Percentiles rank a stretch among this genome's conserved stretches.
Conservation (phyloP, 306 rosid genomes). For the Trichosanthes truncata region DNA sequence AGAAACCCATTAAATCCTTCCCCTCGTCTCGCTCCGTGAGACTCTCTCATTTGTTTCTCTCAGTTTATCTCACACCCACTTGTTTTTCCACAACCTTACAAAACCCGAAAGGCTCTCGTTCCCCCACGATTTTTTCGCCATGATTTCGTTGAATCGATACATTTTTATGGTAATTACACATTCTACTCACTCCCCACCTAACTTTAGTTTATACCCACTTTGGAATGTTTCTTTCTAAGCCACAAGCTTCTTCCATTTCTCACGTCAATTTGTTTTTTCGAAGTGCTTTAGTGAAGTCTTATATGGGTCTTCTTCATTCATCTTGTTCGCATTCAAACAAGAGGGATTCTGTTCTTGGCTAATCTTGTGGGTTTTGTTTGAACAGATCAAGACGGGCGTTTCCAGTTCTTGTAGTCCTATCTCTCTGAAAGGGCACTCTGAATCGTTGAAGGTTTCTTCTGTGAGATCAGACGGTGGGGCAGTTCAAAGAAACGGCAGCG, state of each 20-base stretch:
- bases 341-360: neutral
- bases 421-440: conserved; percentile 28
- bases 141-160: neutral
- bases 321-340: neutral
- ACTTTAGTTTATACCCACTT: neutral
- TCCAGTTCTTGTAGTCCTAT: conserved; percentile 21
- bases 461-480: conserved; percentile 27
- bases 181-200: neutral
- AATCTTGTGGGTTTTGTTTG: neutral
- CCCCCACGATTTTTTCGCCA: neutral
- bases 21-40: neutral
- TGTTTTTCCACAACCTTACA: neutral
- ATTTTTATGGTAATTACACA: neutral
- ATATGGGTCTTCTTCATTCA: neutral
- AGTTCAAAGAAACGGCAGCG: conserved; percentile 39
- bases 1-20: no score
- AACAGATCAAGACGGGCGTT: conserved; percentile 32
- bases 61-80: neutral
- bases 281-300: neutral
- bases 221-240: neutral
- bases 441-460: conserved; percentile 31
- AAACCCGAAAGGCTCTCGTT: neutral
- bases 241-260: neutral
- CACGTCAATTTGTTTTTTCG: neutral
- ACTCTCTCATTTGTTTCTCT: neutral